Evolutionary conservation across 306 rosid genomes (phyloP).

Genomic region (Ceratonia siliqua): DNA sequence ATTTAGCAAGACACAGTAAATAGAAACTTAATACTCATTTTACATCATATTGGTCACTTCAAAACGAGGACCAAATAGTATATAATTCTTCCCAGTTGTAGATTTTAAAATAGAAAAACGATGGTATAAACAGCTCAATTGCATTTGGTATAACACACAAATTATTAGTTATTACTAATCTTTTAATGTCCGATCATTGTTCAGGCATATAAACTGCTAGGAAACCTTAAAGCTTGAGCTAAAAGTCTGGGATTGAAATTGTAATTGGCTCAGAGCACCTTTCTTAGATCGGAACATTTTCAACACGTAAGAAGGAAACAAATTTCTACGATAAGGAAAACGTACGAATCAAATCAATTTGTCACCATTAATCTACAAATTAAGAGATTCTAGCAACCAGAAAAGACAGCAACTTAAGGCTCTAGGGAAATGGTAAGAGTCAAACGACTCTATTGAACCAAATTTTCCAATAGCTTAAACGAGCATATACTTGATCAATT

Average conservation of each 20-base stretch:
- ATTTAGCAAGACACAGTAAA: not conserved
- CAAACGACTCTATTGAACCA: not conserved
- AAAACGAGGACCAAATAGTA: not conserved
- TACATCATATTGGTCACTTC: not conserved
- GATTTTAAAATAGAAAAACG: not conserved
- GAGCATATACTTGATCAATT: not conserved
- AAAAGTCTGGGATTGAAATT: constrained; percentile 4
- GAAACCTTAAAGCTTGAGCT: not conserved
- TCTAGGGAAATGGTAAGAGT: not conserved
- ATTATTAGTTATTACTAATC: not conserved
- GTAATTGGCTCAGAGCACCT: not conserved
- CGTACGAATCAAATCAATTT: not conserved
- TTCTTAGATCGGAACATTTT: not conserved
- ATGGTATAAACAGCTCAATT: not conserved
- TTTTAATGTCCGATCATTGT: not conserved
- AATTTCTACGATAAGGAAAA: not conserved
- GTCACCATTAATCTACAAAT: not conserved
- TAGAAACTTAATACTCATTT: not conserved
- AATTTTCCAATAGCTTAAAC: not conserved
- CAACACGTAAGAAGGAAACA: not conserved
- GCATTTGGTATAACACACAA: not conserved
- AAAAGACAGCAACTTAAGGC: not conserved
- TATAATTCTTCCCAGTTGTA: not conserved
- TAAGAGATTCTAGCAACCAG: not conserved
- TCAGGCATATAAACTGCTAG: not conserved